phyloP scores from a whole-genome alignment of 257 asterid species.

The Paulownia fortunei region DNA sequence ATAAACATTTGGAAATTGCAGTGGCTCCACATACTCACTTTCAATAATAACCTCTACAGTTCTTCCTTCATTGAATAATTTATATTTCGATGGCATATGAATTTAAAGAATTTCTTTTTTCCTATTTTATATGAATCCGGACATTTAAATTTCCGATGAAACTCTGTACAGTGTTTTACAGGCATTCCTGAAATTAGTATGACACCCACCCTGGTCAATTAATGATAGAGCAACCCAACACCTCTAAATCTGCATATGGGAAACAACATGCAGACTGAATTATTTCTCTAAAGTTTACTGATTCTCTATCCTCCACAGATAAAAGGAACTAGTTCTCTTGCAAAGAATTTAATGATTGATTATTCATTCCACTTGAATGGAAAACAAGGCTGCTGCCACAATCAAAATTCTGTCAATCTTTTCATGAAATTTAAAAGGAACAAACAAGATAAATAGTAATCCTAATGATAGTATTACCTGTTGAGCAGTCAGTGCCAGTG shows the following conservation, averaged over 20 bases:
- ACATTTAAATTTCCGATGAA: no score
- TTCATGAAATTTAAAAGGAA: background rate
- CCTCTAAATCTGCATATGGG: background rate
- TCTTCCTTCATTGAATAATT: no score
- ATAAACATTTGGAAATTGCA: no score
- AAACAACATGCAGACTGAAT: background rate
- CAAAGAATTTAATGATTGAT: background rate
- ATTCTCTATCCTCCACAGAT: background rate
- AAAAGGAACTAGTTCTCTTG: conserved; percentile 1
- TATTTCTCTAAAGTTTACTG: background rate
- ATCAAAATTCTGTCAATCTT: background rate
- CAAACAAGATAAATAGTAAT: background rate
- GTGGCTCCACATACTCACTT: no score
- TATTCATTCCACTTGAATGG: background rate
- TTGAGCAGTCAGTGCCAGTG: conserved; percentile 93
- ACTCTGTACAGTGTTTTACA: no score
- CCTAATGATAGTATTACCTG: conserved; percentile 60
- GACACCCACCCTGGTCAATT: background rate
- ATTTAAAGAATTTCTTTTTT: no score
- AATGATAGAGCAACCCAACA: background rate
- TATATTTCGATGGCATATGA: no score
- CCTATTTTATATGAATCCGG: no score
- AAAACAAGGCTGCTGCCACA: background rate
- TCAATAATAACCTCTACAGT: no score
- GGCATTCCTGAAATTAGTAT: no score